A percentile compares a stretch with the other conserved stretches of the same genome.
These are phyloP conservation scores for Onygena corvina DNA, from an alignment of 2,329 filamentous ascomycete genomes.

Conservation along the genomic window DNA sequence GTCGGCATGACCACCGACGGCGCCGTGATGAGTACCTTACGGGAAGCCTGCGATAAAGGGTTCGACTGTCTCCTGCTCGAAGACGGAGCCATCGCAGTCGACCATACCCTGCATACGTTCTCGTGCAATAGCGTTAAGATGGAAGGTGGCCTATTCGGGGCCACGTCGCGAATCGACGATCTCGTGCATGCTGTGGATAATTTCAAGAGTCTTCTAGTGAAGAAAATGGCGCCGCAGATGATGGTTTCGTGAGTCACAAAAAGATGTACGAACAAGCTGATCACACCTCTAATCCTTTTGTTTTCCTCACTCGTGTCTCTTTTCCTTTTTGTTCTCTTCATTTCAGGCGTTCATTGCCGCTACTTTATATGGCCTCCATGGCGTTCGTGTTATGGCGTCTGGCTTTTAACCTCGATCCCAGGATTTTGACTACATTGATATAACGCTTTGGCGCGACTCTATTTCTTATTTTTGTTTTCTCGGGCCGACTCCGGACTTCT, in stretches of 20 bases:
- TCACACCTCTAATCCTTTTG: neutral
- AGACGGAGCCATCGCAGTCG: conserved; percentile 37
- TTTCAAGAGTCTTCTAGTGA: conserved; percentile 32
- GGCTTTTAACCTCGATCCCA: neutral
- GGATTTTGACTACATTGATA: neutral
- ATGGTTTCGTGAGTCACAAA: conserved; percentile 6
- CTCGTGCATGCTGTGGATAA: conserved; percentile 33
- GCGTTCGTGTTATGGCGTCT: conserved; percentile 1
- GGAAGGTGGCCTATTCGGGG: conserved; percentile 38
- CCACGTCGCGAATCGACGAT: conserved; percentile 30
- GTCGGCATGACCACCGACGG: conserved; percentile 47
- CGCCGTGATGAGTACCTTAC: conserved; percentile 44
- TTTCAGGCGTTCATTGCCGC: conserved; percentile 13
- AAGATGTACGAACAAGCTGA: conserved; percentile 8
- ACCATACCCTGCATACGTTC: conserved; percentile 31
- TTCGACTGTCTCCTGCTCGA: conserved; percentile 44
- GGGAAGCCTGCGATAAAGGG: conserved; percentile 45
- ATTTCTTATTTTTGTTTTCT: neutral
- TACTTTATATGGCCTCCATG: conserved; percentile 4
- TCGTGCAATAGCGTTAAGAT: conserved; percentile 36
- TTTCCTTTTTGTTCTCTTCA: conserved; percentile 8
- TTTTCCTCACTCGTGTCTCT: neutral
- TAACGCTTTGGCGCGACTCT: neutral
- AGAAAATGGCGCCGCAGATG: conserved; percentile 34
- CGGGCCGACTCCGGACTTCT: conserved; percentile 1